Evolutionary conservation across 208 protist species (phyloP).

Genomic region (Leishmania arabica): DNA sequence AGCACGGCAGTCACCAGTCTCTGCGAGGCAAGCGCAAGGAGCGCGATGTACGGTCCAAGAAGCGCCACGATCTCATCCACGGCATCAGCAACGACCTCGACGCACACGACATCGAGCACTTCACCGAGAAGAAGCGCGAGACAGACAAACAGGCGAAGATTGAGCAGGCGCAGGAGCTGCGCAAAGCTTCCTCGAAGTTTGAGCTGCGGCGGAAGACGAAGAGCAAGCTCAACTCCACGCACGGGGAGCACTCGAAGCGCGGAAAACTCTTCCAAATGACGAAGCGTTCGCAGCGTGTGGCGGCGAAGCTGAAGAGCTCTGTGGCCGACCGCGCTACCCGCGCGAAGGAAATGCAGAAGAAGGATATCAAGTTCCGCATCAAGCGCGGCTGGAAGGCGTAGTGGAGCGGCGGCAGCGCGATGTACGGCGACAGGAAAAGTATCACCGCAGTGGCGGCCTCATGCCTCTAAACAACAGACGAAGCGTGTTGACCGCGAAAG

Average conservation of each 20-base stretch:
- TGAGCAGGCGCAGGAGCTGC: slow-evolving; percentile 74
- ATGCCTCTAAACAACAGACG: neutral
- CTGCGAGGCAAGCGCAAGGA: slow-evolving; percentile 81
- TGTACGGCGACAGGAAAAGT: neutral
- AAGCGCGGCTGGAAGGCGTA: slow-evolving; percentile 91
- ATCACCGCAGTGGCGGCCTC: neutral
- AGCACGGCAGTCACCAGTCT: slow-evolving; percentile 72
- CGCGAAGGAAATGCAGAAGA: slow-evolving; percentile 92
- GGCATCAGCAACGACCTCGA: slow-evolving; percentile 77
- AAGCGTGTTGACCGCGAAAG: neutral
- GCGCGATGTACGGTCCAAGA: slow-evolving; percentile 48
- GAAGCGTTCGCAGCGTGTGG: slow-evolving; percentile 85
- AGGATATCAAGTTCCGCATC: slow-evolving; percentile 94
- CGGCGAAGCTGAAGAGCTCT: slow-evolving; percentile 84
- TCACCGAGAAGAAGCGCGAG: slow-evolving; percentile 80
- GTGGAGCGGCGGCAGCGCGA: neutral
- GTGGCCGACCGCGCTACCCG: slow-evolving; percentile 65
- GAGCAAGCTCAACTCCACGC: slow-evolving; percentile 89
- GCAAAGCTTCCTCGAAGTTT: slow-evolving; percentile 84
- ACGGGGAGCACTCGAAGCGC: slow-evolving; percentile 85
- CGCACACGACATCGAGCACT: slow-evolving; percentile 86
- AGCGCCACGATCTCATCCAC: slow-evolving; percentile 76
- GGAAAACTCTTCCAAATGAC: slow-evolving; percentile 93
- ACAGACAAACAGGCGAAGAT: slow-evolving; percentile 87
- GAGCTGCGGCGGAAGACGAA: slow-evolving; percentile 91